Percentiles rank a stretch among this genome's conserved stretches.
Evolutionary conservation across 176 grass and related monocot genomes (phyloP).

Genomic region (Aegilops longissima): DNA sequence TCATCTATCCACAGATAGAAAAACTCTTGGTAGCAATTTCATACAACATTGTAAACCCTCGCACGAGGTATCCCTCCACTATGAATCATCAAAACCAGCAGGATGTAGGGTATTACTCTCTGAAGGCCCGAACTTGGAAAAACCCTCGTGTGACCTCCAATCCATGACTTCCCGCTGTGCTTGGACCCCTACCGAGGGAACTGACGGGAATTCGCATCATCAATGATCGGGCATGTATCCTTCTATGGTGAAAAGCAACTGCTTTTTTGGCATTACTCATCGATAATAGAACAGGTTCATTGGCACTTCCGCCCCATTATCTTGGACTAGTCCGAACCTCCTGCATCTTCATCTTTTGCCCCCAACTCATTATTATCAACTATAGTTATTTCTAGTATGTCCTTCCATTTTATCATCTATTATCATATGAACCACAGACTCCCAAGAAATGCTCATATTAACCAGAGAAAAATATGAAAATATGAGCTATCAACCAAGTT

Average conservation of each 20-base stretch:
- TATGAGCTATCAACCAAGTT: not conserved
- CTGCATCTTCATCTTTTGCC: not conserved
- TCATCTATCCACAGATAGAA: no score
- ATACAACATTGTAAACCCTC: no score
- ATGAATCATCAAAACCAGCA: no score
- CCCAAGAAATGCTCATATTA: not conserved
- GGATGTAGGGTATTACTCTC: no score
- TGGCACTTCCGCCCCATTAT: not conserved
- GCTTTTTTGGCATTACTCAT: not conserved
- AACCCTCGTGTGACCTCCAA: no score
- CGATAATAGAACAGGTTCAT: not conserved
- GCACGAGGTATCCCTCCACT: no score
- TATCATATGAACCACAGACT: not conserved
- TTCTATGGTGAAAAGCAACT: not conserved
- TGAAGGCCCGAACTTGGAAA: no score
- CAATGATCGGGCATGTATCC: not conserved
- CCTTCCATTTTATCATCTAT: not conserved
- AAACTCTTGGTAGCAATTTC: no score
- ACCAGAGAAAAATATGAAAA: not conserved
- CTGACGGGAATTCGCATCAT: no score
- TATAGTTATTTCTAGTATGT: not conserved
- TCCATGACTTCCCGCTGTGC: no score
- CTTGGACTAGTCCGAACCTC: not conserved
- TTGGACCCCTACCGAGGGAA: no score
- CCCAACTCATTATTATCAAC: not conserved